These are phyloP conservation scores for Pouteria glomerata DNA, from an alignment of 148 eudicot genomes.

Conservation along the genomic window DNA sequence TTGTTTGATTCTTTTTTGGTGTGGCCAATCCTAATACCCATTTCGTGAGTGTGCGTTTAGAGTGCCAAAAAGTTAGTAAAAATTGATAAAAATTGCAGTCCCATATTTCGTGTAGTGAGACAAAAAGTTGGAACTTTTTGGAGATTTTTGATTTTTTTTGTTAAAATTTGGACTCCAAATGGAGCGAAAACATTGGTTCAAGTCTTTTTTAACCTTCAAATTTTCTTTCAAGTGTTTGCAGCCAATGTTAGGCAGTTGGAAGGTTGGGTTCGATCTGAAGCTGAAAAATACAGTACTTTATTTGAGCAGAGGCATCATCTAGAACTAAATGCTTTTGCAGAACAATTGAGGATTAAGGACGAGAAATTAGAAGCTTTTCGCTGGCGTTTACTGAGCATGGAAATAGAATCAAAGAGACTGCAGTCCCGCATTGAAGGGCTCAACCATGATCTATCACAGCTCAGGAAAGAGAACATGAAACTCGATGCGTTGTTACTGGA, in stretches of 20 bases:
- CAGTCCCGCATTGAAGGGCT: slow-evolving; percentile 61
- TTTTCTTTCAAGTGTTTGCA: slow-evolving; percentile 24
- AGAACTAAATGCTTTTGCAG: slow-evolving; percentile 70
- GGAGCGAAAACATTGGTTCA: background rate
- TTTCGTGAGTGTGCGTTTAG: background rate
- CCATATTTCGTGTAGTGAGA: too few species aligned
- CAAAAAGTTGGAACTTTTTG: too few species aligned
- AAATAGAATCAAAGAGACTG: slow-evolving; percentile 56
- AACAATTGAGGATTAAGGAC: slow-evolving; percentile 63
- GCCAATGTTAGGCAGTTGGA: slow-evolving; percentile 47
- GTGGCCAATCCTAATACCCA: background rate
- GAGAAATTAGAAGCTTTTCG: slow-evolving; percentile 72
- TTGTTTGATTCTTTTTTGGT: background rate
- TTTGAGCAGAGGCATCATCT: slow-evolving; percentile 60
- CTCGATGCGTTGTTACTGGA: slow-evolving; percentile 44
- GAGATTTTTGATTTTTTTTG: too few species aligned
- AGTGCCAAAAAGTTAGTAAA: too few species aligned
- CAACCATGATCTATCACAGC: slow-evolving; percentile 46
- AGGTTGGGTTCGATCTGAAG: slow-evolving; percentile 56
- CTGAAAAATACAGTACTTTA: slow-evolving; percentile 43
- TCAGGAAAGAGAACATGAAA: slow-evolving; percentile 53
- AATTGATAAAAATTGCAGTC: too few species aligned
- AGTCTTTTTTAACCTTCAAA: slow-evolving; percentile 2
- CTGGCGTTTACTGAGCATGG: slow-evolving; percentile 64
- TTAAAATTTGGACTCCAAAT: too few species aligned